Evolutionary conservation across 2,329 filamentous ascomycete genomes (phyloP).

Genomic region (Chaetoscypha palmicola): DNA sequence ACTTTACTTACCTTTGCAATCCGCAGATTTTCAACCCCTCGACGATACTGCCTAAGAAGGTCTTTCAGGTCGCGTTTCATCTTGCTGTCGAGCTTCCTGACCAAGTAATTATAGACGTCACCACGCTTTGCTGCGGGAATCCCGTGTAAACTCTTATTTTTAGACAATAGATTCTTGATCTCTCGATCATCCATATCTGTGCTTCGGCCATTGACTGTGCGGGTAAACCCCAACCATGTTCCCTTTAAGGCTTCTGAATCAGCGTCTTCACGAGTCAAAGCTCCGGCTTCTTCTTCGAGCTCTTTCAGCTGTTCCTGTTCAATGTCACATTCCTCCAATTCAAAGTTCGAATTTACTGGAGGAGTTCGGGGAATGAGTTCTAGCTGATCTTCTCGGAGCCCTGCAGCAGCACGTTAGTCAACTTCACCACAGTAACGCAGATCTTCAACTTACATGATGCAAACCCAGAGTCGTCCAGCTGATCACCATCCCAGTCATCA

Average conservation of each 20-base stretch:
- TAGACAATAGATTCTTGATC: slow-evolving; percentile 16
- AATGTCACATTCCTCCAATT: slow-evolving; percentile 26
- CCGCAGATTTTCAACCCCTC: slow-evolving; percentile 12
- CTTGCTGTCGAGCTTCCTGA: slow-evolving; percentile 20
- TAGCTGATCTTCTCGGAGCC: slow-evolving; percentile 21
- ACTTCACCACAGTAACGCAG: no score
- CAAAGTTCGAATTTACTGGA: slow-evolving; percentile 20
- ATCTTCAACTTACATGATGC: slow-evolving; percentile 19
- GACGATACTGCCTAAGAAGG: slow-evolving; percentile 19
- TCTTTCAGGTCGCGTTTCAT: slow-evolving; percentile 15
- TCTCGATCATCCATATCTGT: slow-evolving; percentile 12
- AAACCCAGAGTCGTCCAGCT: slow-evolving; percentile 4
- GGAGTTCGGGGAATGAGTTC: slow-evolving; percentile 22
- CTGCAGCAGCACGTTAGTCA: slow-evolving; percentile 9
- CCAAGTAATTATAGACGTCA: slow-evolving; percentile 27
- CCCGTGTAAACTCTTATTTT: slow-evolving; percentile 21
- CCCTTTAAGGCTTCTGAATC: slow-evolving; percentile 22
- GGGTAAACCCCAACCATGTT: slow-evolving; percentile 20
- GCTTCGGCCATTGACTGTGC: slow-evolving; percentile 22
- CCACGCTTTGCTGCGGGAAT: slow-evolving; percentile 25
- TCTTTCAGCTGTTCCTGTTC: slow-evolving; percentile 26
- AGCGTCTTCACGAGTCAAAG: slow-evolving; percentile 12
- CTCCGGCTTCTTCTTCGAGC: slow-evolving; percentile 18
- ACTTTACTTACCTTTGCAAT: slow-evolving; percentile 20
- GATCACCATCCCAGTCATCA: slow-evolving; percentile 30